Conservation (phyloP, 371 early-diverging fungal species). For the Rhizopus sp. region DNA sequence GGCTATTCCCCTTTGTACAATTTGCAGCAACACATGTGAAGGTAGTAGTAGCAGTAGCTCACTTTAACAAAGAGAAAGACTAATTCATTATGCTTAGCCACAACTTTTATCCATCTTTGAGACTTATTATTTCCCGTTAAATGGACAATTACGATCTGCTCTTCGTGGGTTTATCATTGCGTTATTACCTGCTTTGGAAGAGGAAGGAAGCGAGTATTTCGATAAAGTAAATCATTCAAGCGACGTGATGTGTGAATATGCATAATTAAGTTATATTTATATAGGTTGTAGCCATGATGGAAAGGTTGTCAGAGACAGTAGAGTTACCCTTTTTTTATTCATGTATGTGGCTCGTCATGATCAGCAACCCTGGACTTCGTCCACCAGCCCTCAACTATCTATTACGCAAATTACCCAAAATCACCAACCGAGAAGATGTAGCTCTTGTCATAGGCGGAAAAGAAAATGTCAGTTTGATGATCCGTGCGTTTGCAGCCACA, state of each 20-base stretch:
- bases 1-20: slow-evolving; percentile 91
- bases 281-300: slow-evolving; percentile 71
- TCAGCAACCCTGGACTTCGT: slow-evolving; percentile 70
- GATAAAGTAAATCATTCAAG: slow-evolving; percentile 46
- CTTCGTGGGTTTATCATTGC: slow-evolving; percentile 84
- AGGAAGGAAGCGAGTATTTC: slow-evolving; percentile 89
- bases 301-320: slow-evolving; percentile 65
- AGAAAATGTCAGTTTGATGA: slow-evolving; percentile 71
- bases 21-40: slow-evolving; percentile 84
- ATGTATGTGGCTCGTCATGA: slow-evolving; percentile 78
- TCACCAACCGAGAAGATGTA: slow-evolving; percentile 68
- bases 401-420: slow-evolving; percentile 71
- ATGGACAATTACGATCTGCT: slow-evolving; percentile 67
- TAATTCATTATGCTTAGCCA: slow-evolving; percentile 51
- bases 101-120: slow-evolving; percentile 77
- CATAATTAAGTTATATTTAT: slow-evolving; percentile 4
- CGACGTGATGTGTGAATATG: background rate
- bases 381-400: slow-evolving; percentile 80
- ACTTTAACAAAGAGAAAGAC: background rate
- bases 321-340: slow-evolving; percentile 79
- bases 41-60: slow-evolving; percentile 37
- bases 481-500: slow-evolving; percentile 76
- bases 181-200: slow-evolving; percentile 86
- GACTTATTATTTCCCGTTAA: slow-evolving; percentile 74
- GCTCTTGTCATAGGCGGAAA: slow-evolving; percentile 64